phyloP scores from a whole-genome alignment of 176 grass and related monocot species.

The Tillandsia fasciculata region DNA sequence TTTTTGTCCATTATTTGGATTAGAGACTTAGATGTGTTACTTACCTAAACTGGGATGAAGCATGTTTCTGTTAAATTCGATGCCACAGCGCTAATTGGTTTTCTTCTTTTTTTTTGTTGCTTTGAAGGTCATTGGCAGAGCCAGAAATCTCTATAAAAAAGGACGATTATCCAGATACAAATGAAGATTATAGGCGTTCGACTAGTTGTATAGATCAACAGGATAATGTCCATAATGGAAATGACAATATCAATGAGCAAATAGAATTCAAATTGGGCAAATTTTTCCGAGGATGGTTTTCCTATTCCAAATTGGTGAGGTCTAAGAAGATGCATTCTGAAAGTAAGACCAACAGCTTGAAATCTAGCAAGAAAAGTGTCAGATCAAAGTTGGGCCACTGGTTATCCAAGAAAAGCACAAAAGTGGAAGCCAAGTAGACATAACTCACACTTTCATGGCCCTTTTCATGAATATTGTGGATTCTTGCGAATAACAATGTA shows the following conservation, averaged over 20 bases:
- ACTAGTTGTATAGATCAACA: conserved; percentile 17
- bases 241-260: conserved; percentile 4
- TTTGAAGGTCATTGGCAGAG: conserved; percentile 43
- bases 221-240: background rate
- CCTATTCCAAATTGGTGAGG: conserved; percentile 39
- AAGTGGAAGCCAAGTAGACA: conserved; percentile 12
- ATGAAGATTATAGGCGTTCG: conserved; percentile 26
- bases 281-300: conserved; percentile 41
- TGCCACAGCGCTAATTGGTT: background rate
- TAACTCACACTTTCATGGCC: background rate
- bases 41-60: background rate
- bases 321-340: conserved; percentile 33
- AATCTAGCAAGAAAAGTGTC: conserved; percentile 12
- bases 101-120: background rate
- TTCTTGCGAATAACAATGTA: background rate
- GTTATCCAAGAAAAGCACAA: conserved; percentile 27
- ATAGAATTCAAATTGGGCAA: conserved; percentile 18
- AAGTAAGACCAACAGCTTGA: conserved; percentile 1
- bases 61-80: background rate
- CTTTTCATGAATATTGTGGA: background rate
- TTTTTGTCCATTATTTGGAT: background rate
- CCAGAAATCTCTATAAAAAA: conserved; percentile 19
- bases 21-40: too few species aligned
- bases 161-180: conserved; percentile 19
- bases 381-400: conserved; percentile 25